phyloP scores from a whole-genome alignment of 352 stramenopile species.

The Phytophthora cajani region DNA sequence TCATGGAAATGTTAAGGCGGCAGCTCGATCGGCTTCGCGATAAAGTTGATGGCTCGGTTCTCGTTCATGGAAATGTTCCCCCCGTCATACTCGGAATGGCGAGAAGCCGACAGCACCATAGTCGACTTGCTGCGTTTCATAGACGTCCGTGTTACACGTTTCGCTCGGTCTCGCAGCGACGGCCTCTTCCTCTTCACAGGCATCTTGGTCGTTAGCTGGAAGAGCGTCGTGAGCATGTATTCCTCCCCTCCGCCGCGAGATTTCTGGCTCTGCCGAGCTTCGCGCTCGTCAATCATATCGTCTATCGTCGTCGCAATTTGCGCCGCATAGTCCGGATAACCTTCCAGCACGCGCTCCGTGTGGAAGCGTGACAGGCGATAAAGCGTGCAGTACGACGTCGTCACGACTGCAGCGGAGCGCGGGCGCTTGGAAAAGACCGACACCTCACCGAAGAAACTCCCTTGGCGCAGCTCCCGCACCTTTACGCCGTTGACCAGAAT shows the following conservation, averaged over 20 bases:
- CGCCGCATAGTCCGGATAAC: slow-evolving; percentile 60
- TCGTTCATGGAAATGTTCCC: slow-evolving; percentile 37
- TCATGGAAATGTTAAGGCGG: slow-evolving; percentile 35
- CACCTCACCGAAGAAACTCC: slow-evolving; percentile 76
- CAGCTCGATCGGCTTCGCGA: slow-evolving; percentile 14
- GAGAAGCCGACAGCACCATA: slow-evolving; percentile 19
- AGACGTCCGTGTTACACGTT: slow-evolving; percentile 1
- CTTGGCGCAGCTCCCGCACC: slow-evolving; percentile 69
- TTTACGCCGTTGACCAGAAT: slow-evolving; percentile 66
- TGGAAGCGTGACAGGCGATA: slow-evolving; percentile 72
- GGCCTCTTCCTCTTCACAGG: slow-evolving; percentile 10
- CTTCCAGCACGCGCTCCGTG: slow-evolving; percentile 64
- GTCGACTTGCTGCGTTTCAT: slow-evolving; percentile 41
- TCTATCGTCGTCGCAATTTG: slow-evolving; percentile 53
- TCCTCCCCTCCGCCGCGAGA: slow-evolving; percentile 29
- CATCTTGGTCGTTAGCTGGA: slow-evolving; percentile 43
- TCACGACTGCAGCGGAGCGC: slow-evolving; percentile 63
- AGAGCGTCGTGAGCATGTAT: slow-evolving; percentile 66
- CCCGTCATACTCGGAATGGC: slow-evolving; percentile 33
- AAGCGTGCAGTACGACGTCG: slow-evolving; percentile 68
- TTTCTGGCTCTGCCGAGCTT: slow-evolving; percentile 20
- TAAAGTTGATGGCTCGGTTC: slow-evolving; percentile 25
- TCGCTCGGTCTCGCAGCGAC: slow-evolving; percentile 24
- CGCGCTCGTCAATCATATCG: slow-evolving; percentile 45
- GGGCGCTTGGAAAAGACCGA: slow-evolving; percentile 71